phyloP scores from a whole-genome alignment of 163 green algal genomes.

The Volvox carteri region DNA sequence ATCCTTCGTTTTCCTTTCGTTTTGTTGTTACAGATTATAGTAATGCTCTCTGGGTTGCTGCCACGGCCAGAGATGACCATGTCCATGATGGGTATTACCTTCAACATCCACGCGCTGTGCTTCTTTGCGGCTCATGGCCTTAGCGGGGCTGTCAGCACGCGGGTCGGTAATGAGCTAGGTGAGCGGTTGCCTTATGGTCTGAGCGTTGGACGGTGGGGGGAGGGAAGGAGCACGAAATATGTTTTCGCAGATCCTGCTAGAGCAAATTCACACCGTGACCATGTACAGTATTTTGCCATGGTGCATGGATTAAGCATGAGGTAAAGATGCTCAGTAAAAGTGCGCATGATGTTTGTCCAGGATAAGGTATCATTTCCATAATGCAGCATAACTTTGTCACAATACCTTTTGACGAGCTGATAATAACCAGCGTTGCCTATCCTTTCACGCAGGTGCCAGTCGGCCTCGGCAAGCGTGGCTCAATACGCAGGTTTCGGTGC shows the following conservation, averaged over 20 bases:
- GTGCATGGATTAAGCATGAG: too few species aligned
- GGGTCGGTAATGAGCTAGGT: slow-evolving; percentile 77
- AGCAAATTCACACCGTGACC: too few species aligned
- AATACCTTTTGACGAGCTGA: too few species aligned
- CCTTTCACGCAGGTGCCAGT: slow-evolving; percentile 52
- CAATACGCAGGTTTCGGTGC: slow-evolving; percentile 70
- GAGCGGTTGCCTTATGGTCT: background rate
- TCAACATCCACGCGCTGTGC: slow-evolving; percentile 80
- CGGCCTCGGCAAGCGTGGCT: slow-evolving; percentile 73
- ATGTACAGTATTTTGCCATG: too few species aligned
- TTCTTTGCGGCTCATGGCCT: slow-evolving; percentile 79
- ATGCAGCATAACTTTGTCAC: too few species aligned
- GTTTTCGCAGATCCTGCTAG: too few species aligned
- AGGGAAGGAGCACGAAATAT: too few species aligned
- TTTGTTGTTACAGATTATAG: slow-evolving; percentile 66
- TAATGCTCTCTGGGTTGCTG: slow-evolving; percentile 72
- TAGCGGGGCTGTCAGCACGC: slow-evolving; percentile 66
- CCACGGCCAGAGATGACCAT: slow-evolving; percentile 70
- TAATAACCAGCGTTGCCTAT: too few species aligned
- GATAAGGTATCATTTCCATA: too few species aligned
- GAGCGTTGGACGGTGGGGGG: background rate
- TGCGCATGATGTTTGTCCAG: too few species aligned
- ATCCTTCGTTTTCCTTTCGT: too few species aligned
- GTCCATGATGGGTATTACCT: slow-evolving; percentile 81
- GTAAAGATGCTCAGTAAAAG: too few species aligned